A percentile compares a stretch with the other conserved stretches of the same genome.
Evolutionary conservation across 192 early-diverging fungal species (phyloP).

Genomic region (Mortierella hygrophila): DNA sequence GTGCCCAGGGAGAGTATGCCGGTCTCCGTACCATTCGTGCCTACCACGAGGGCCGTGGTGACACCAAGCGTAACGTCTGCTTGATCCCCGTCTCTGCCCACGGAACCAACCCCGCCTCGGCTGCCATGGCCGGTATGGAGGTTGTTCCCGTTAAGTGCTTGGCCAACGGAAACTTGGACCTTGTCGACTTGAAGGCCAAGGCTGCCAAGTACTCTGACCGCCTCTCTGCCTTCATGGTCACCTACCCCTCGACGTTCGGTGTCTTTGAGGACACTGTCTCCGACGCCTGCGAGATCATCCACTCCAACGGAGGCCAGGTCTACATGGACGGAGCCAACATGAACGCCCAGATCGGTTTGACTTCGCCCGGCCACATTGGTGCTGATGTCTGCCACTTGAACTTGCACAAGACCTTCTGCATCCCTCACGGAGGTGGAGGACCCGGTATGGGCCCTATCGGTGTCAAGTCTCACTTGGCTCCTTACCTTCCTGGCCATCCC

Average conservation of each 20-base stretch:
- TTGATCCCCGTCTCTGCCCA: slow-evolving; percentile 99
- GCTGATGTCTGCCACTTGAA: slow-evolving; percentile 99
- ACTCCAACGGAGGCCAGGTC: slow-evolving; percentile 95
- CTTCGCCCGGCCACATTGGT: slow-evolving; percentile 93
- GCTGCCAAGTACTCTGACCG: slow-evolving; percentile 87
- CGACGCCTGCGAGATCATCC: slow-evolving; percentile 93
- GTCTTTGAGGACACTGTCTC: slow-evolving; percentile 94
- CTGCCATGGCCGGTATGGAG: slow-evolving; percentile 96
- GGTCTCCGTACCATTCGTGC: slow-evolving; percentile 95
- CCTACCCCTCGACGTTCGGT: slow-evolving; percentile 99
- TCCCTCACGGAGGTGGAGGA: slow-evolving; percentile 99
- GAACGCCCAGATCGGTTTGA: slow-evolving; percentile 89
- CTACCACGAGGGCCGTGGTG: slow-evolving; percentile 89
- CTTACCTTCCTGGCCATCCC: slow-evolving; percentile 95
- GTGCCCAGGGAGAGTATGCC: slow-evolving; percentile 99
- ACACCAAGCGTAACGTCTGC: slow-evolving; percentile 90
- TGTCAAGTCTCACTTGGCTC: slow-evolving; percentile 90
- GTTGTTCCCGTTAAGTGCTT: slow-evolving; percentile 96
- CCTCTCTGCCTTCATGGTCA: slow-evolving; percentile 98
- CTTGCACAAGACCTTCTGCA: slow-evolving; percentile 99
- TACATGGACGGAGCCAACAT: slow-evolving; percentile 99
- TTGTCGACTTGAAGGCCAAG: slow-evolving; percentile 90
- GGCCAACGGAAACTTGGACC: slow-evolving; percentile 92
- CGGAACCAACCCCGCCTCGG: slow-evolving; percentile 99
- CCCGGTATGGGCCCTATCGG: slow-evolving; percentile 98